These are phyloP conservation scores for Macaranga tanarius DNA, from an alignment of 441 rosid genomes.

Conservation along the genomic window DNA sequence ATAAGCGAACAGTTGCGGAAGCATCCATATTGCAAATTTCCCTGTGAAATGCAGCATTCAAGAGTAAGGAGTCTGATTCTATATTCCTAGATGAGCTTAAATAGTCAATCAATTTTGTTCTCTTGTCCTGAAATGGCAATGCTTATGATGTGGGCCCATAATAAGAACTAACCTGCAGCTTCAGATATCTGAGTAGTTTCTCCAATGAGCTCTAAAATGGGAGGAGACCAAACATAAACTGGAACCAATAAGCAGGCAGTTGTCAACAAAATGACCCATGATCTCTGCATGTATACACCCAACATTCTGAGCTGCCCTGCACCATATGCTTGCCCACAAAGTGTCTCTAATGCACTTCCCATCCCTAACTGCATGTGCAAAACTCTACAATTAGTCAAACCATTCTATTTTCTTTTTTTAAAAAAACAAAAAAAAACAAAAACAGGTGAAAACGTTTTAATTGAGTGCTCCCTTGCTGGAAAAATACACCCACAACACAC, in stretches of 20 bases:
- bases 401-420: too few species aligned
- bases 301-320: conserved; percentile 74
- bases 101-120: neutral
- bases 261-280: conserved; percentile 58
- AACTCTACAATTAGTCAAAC: neutral
- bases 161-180: conserved; percentile 58
- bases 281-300: conserved; percentile 82
- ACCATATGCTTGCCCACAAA: conserved; percentile 83
- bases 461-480: too few species aligned
- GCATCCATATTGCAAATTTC: conserved; percentile 42
- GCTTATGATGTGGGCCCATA: too few species aligned
- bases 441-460: too few species aligned
- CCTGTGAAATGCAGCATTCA: conserved; percentile 39
- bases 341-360: conserved; percentile 94
- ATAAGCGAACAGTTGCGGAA: conserved; percentile 54
- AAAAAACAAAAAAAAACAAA: too few species aligned
- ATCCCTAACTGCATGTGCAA: conserved; percentile 65
- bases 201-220: conserved; percentile 59
- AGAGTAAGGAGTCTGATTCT: neutral
- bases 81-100: neutral
- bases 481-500: too few species aligned
- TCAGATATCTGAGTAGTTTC: conserved; percentile 47
- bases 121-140: neutral
- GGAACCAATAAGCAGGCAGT: conserved; percentile 46
- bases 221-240: conserved; percentile 61